Percentiles rank a stretch among this genome's conserved stretches.
These are phyloP conservation scores for Phytophthora podocarpi DNA, from an alignment of 352 stramenopile species.

Conservation along the genomic window DNA sequence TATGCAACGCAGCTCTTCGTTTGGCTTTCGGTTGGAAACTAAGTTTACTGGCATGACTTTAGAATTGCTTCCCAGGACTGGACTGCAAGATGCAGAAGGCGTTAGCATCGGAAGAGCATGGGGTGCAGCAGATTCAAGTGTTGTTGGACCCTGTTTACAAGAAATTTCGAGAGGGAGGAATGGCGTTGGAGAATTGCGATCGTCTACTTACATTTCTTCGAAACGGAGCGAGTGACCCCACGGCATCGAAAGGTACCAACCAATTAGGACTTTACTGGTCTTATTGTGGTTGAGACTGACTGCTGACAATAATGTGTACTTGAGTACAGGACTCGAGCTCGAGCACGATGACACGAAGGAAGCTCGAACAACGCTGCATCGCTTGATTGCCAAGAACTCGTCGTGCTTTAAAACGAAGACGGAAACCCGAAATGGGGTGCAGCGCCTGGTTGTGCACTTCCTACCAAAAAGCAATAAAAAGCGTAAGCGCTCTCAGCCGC, in stretches of 20 bases:
- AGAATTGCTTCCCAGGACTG: constrained; percentile 73
- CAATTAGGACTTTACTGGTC: neutral
- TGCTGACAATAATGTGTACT: neutral
- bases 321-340: constrained; percentile 47
- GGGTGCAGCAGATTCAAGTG: constrained; percentile 49
- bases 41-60: neutral
- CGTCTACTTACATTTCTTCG: constrained; percentile 62
- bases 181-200: constrained; percentile 54
- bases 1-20: constrained; percentile 12
- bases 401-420: constrained; percentile 73
- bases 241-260: constrained; percentile 40
- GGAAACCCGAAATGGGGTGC: constrained; percentile 42
- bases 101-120: neutral
- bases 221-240: constrained; percentile 44
- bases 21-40: constrained; percentile 1
- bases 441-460: constrained; percentile 66
- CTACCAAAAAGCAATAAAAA: constrained; percentile 68
- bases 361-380: constrained; percentile 61
- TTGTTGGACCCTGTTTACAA: constrained; percentile 70
- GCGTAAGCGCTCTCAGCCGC: constrained; percentile 64
- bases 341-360: constrained; percentile 70
- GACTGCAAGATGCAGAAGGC: constrained; percentile 62
- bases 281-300: neutral
- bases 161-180: constrained; percentile 62
- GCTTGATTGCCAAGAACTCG: constrained; percentile 59